Evolutionary conservation across 2,329 filamentous ascomycete genomes (phyloP).

Genomic region (Calycina herbarum): DNA sequence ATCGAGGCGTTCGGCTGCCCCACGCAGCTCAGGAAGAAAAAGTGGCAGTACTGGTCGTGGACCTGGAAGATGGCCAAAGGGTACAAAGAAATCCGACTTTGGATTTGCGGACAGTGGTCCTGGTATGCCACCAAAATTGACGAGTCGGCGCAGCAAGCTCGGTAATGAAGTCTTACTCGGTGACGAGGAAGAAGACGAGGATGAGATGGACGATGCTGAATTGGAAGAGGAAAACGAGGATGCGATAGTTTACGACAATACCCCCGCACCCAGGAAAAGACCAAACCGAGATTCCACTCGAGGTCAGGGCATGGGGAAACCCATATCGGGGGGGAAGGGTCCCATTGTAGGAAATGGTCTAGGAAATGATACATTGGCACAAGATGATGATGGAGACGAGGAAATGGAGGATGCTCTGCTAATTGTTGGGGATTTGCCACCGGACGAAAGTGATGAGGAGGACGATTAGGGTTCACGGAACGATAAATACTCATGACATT

Average conservation of each 20-base stretch:
- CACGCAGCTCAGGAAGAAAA: constrained; percentile 49
- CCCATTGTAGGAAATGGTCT: constrained; percentile 20
- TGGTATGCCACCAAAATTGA: constrained; percentile 55
- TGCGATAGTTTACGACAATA: constrained; percentile 32
- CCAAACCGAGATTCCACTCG: constrained; percentile 24
- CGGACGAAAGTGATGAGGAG: constrained; percentile 33
- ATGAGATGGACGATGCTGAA: constrained; percentile 22
- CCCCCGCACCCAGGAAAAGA: constrained; percentile 25
- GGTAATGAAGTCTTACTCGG: constrained; percentile 37
- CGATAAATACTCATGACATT: constrained; percentile 1
- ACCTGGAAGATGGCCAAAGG: constrained; percentile 66
- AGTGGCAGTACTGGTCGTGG: constrained; percentile 63
- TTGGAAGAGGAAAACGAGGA: constrained; percentile 30
- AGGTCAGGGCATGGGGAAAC: constrained; percentile 34
- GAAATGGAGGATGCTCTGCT: constrained; percentile 38
- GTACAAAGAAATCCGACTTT: constrained; percentile 68
- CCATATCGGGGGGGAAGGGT: constrained; percentile 25
- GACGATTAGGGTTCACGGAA: constrained; percentile 22
- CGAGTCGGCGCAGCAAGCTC: constrained; percentile 35
- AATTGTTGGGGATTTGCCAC: constrained; percentile 21
- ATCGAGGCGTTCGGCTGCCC: constrained; percentile 26
- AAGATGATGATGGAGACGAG: constrained; percentile 28
- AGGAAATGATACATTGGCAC: constrained; percentile 22
- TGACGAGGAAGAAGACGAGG: constrained; percentile 31
- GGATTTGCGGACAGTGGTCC: constrained; percentile 66